Percentiles rank a stretch among this genome's conserved stretches.
phyloP scores from a whole-genome alignment of 768 basidiomycete genomes.

The Psilocybe subaeruginosa region DNA sequence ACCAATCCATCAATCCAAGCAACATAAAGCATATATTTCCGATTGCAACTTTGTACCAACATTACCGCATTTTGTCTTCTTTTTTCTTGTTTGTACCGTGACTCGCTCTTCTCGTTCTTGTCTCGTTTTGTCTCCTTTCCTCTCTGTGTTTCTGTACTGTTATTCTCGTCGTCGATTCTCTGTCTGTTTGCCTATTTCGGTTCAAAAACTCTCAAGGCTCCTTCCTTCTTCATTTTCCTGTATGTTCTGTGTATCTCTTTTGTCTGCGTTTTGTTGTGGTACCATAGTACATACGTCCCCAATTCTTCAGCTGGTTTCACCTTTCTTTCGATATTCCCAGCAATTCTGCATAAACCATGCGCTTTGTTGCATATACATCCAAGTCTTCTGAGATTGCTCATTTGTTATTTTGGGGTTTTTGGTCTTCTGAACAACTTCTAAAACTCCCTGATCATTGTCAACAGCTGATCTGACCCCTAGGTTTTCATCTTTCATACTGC shows the following conservation, averaged over 20 bases:
- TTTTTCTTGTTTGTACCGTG: constrained; percentile 1
- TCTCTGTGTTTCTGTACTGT: neutral
- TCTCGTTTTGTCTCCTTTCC: constrained; percentile 4
- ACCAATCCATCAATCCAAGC: neutral
- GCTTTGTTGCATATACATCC: neutral
- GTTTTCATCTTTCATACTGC: neutral
- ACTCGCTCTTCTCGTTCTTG: neutral
- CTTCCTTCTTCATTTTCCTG: neutral
- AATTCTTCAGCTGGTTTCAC: neutral
- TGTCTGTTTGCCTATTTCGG: neutral
- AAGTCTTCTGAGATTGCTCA: neutral
- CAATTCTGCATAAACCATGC: constrained; percentile 2
- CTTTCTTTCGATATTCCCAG: neutral
- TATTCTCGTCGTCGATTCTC: neutral
- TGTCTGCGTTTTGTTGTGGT: neutral
- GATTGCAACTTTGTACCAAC: constrained; percentile 8
- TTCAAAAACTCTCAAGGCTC: neutral
- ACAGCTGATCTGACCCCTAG: neutral
- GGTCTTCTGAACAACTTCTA: neutral
- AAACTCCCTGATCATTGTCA: neutral
- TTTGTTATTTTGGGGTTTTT: neutral
- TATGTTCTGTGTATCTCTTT: neutral
- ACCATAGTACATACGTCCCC: neutral
- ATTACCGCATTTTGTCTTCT: constrained; percentile 3
- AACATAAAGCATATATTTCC: neutral